Evolutionary conservation across 202 grass and related monocot species (phyloP), one percentile per base, ranked within the genome.

Genomic region (Panicum hallii): DNA sequence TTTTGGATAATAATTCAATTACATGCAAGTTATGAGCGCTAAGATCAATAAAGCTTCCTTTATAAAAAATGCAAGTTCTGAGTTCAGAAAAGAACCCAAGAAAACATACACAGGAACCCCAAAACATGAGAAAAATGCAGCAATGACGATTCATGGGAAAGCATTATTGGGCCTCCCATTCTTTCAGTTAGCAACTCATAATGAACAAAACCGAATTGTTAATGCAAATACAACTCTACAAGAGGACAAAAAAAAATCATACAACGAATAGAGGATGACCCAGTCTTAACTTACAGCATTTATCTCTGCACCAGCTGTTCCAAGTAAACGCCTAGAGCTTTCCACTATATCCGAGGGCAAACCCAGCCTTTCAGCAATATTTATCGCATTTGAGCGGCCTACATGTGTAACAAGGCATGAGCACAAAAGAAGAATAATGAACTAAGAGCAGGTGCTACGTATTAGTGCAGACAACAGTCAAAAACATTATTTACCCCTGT

Each of bases 321-420:
- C 93, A 88, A 88, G 90, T 74, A 92, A 83, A 56, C 40, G 63
- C 5, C 72, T 86, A 60, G 93, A 63, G 62, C 79, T 83, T 74
- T 75, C 90, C 44, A 94, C 46, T 78, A 94, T 86, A 83, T 70
- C 87, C 64, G 44, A 54, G 52, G 82, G 71, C 61, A 94, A 85
- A 82, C 90, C 90, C 69, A 94, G 77, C 86, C 90, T 94, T 86
- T 92, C 87, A 67, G 88, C 85, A 81, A 94, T 88, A 79, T 92
- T 94, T 36, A 94, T 78, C 74, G 93, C 93, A 90, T 94, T 94
- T 83, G 93, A 94, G 68, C 93, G 93, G 30, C 90, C 93, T 94
- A 71, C 15, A 88, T 22, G 34, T 69, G 68, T 83, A 87, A 83
- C 0, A 22, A 83, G 69, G 55, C 42, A 90, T 79, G 65, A 74